Evolutionary conservation across 495 filamentous ascomycete genomes (phyloP).

Genomic region (Evernia prunastri): DNA sequence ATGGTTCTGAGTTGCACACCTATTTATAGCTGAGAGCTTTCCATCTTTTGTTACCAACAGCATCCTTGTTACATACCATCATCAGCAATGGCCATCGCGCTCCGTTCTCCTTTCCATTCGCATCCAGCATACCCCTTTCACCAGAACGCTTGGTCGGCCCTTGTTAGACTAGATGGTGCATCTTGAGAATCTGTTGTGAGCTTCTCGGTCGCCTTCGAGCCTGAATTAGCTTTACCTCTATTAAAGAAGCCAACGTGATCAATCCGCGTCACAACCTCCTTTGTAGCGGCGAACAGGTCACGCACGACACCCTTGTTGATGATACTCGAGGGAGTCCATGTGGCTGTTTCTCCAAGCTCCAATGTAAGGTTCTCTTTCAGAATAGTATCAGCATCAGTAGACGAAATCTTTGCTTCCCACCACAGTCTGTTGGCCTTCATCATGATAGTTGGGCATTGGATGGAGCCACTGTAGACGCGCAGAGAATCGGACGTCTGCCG

Average conservation of each 20-base stretch:
- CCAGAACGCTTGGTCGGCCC: constrained; percentile 1
- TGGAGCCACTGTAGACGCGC: constrained; percentile 26
- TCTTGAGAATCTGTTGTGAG: background rate
- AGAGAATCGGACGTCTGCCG: constrained; percentile 18
- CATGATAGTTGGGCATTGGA: constrained; percentile 29
- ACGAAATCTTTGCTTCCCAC: constrained; percentile 40
- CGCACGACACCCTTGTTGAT: constrained; percentile 31
- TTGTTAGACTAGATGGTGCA: background rate
- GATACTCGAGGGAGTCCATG: constrained; percentile 27
- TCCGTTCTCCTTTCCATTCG: background rate
- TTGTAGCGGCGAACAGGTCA: constrained; percentile 31
- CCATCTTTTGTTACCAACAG: background rate
- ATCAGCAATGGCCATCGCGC: background rate
- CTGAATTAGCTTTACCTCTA: constrained; percentile 14
- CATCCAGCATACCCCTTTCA: background rate
- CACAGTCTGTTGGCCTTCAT: constrained; percentile 34
- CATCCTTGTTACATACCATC: no score
- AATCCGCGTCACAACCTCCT: constrained; percentile 33
- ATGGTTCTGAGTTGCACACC: background rate
- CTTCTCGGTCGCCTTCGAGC: constrained; percentile 7
- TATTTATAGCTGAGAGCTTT: background rate
- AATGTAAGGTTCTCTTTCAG: constrained; percentile 31
- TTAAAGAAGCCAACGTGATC: constrained; percentile 37
- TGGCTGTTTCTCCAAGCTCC: constrained; percentile 32
- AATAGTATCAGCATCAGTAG: constrained; percentile 28